Conservation (phyloP, 1,284 basidiomycete genomes). For the Irpex lacteus region DNA sequence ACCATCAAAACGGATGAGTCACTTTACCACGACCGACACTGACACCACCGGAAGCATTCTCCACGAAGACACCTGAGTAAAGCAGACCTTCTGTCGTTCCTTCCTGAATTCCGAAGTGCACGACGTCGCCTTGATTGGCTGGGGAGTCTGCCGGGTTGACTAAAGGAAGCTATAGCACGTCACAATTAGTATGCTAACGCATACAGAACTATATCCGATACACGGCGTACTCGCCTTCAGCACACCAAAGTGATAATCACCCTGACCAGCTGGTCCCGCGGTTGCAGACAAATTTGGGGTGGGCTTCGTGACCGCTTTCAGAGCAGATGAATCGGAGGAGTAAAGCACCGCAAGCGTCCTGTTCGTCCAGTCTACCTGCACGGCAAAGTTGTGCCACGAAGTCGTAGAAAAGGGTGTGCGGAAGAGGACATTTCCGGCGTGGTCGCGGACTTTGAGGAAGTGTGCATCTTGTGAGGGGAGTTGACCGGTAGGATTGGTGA, state of each 20-base stretch:
- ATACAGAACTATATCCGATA: no score
- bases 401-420: constrained; percentile 40
- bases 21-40: constrained; percentile 17
- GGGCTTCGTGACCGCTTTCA: constrained; percentile 39
- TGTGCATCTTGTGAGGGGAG: constrained; percentile 40
- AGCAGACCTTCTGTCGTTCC: constrained; percentile 50
- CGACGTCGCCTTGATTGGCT: constrained; percentile 49
- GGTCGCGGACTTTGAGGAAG: constrained; percentile 51
- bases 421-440: constrained; percentile 50
- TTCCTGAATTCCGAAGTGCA: constrained; percentile 56
- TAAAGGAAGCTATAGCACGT: constrained; percentile 44
- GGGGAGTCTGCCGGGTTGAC: constrained; percentile 45
- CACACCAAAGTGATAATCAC: constrained; percentile 58
- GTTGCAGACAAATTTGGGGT: constrained; percentile 39
- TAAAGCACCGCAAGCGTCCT: constrained; percentile 49
- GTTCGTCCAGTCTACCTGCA: constrained; percentile 54
- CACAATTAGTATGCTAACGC: neutral
- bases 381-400: constrained; percentile 59
- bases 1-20: constrained; percentile 5
- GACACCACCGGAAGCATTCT: constrained; percentile 26
- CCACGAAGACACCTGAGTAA: constrained; percentile 59
- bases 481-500: constrained; percentile 45
- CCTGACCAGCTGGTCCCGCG: constrained; percentile 43
- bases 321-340: constrained; percentile 37
- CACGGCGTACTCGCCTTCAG: constrained; percentile 53